phyloP scores from a whole-genome alignment of 2,329 filamentous ascomycete genomes.

The Coniochaeta hoffmannii region DNA sequence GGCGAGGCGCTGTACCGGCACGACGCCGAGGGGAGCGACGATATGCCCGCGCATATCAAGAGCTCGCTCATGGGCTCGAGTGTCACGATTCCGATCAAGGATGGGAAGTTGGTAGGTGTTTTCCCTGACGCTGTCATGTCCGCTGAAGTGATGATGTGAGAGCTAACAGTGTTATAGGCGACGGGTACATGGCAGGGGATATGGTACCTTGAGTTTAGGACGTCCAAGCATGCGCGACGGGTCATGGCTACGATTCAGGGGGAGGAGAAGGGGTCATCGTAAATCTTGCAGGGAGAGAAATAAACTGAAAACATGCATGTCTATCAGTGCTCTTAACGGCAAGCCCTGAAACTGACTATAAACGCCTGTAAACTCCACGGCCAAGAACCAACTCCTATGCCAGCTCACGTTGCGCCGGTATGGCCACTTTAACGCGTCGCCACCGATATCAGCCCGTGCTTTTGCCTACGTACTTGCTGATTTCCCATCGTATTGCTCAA shows the following conservation, averaged over 20 bases:
- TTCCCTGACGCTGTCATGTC: background rate
- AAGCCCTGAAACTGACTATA: background rate
- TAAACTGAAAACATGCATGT: background rate
- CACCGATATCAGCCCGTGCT: too few relatives aligned
- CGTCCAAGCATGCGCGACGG: conserved; percentile 65
- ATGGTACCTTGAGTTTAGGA: conserved; percentile 89
- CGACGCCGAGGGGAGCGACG: conserved; percentile 76
- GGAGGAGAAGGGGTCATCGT: conserved; percentile 48
- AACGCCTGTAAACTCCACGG: background rate
- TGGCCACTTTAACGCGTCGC: too few relatives aligned
- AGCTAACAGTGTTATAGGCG: conserved; percentile 27
- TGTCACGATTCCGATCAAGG: conserved; percentile 81
- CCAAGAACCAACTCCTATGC: background rate
- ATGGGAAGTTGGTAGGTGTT: conserved; percentile 68
- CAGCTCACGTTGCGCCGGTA: too few relatives aligned
- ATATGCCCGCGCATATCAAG: conserved; percentile 98
- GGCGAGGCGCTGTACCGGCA: conserved; percentile 75
- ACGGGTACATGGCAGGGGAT: conserved; percentile 78
- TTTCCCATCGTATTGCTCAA: too few relatives aligned
- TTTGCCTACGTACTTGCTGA: too few relatives aligned
- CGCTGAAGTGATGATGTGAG: background rate
- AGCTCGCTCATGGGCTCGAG: conserved; percentile 82
- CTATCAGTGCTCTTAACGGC: background rate
- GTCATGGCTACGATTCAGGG: conserved; percentile 94
- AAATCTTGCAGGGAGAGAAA: background rate